Evolutionary conservation across 1,139 yeast species (phyloP).

Genomic region (Lodderomyces metapsilosis): DNA sequence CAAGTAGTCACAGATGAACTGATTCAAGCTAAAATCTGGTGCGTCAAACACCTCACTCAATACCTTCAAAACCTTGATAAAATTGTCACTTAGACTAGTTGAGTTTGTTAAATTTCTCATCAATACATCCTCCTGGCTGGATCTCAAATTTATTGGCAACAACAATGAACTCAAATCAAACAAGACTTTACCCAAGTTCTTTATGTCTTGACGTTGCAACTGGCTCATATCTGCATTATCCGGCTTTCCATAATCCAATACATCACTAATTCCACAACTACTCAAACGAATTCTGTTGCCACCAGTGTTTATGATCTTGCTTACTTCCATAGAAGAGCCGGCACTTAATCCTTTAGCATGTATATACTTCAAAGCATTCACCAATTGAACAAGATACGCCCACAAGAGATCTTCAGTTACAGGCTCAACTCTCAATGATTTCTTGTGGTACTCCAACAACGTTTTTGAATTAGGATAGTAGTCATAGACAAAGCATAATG

Average conservation of each 20-base stretch:
- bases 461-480: conserved; percentile 43
- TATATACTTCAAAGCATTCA: conserved; percentile 61
- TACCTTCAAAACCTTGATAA: conserved; percentile 18
- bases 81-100: conserved; percentile 23
- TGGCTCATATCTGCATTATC: conserved; percentile 5
- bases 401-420: conserved; percentile 70
- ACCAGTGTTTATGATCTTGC: conserved; percentile 69
- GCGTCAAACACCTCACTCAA: conserved; percentile 14
- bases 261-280: conserved; percentile 71
- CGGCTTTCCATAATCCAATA: conserved; percentile 35
- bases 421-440: conserved; percentile 36
- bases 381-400: conserved; percentile 72
- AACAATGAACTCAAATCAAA: conserved; percentile 52
- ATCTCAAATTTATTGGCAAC: conserved; percentile 29
- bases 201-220: conserved; percentile 40
- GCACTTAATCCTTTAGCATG: conserved; percentile 66
- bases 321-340: conserved; percentile 57
- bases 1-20: conserved; percentile 31
- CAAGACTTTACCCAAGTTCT: conserved; percentile 56
- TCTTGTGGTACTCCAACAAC: conserved; percentile 35
- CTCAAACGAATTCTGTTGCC: conserved; percentile 71
- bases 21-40: conserved; percentile 17
- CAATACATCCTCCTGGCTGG: conserved; percentile 6
- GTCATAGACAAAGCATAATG: conserved; percentile 36
- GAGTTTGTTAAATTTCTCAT: conserved; percentile 12